Evolutionary conservation across 257 asterid genomes (phyloP).

Genomic region (Solanum stenotomum): DNA sequence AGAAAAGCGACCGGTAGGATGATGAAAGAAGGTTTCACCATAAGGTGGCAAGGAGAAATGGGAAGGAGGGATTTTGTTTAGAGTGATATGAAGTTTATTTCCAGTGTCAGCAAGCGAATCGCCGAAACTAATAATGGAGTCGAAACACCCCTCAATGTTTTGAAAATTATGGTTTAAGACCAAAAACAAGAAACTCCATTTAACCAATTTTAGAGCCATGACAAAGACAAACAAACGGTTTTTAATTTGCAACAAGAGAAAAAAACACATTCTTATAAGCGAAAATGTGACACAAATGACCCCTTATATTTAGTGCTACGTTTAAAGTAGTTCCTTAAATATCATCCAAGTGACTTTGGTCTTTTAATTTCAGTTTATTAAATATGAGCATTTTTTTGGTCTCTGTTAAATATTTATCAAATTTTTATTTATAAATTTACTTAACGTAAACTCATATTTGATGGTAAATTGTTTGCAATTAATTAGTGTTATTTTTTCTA

Average conservation of each 20-base stretch:
- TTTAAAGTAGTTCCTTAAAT: not conserved
- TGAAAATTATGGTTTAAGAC: not conserved
- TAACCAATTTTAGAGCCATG: not conserved
- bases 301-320: not conserved
- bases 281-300: not conserved
- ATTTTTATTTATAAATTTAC: too few species aligned
- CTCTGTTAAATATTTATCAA: not conserved
- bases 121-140: conserved; percentile 51
- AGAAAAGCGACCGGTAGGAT: conserved; percentile 43
- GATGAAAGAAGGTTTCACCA: conserved; percentile 46
- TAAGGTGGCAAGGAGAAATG: conserved; percentile 24
- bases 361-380: not conserved
- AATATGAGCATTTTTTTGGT: too few species aligned
- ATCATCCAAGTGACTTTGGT: not conserved
- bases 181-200: not conserved
- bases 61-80: not conserved
- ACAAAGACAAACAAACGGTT: not conserved
- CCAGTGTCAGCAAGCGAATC: conserved; percentile 61
- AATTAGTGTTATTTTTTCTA: too few species aligned
- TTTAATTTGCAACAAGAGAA: not conserved
- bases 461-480: too few species aligned
- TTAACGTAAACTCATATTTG: too few species aligned
- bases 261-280: not conserved
- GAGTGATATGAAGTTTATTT: conserved; percentile 14
- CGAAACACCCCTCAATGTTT: conserved; percentile 11